Conservation (phyloP, 176 grass and related monocot genomes). For the Otatea glauca region DNA sequence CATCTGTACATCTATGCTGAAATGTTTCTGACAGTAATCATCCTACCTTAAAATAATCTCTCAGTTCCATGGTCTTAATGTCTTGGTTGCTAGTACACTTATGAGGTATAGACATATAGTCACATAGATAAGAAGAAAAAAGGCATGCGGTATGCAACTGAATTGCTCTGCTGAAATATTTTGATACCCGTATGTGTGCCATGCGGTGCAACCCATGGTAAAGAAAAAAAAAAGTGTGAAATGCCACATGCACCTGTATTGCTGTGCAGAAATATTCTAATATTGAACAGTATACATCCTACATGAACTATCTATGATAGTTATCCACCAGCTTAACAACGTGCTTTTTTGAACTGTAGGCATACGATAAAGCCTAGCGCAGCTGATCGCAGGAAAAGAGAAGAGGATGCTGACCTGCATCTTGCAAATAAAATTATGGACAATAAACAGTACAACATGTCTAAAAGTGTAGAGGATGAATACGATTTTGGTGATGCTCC, state of each 20-base stretch:
- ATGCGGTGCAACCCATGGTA: background rate
- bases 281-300: background rate
- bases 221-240: slow-evolving; percentile 9
- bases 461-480: slow-evolving; percentile 86
- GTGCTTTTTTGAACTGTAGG: slow-evolving; percentile 47
- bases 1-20: slow-evolving; percentile 1
- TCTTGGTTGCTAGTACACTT: background rate
- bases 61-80: background rate
- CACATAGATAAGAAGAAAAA: background rate
- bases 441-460: slow-evolving; percentile 73
- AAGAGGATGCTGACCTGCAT: slow-evolving; percentile 84
- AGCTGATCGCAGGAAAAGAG: slow-evolving; percentile 67
- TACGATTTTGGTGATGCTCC: slow-evolving; percentile 90
- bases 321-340: slow-evolving; percentile 13
- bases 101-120: slow-evolving; percentile 3
- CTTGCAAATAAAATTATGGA: slow-evolving; percentile 86
- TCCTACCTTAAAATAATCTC: background rate
- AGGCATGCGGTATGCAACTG: background rate
- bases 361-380: slow-evolving; percentile 49
- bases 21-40: slow-evolving; percentile 1
- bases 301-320: background rate
- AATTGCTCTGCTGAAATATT: slow-evolving; percentile 16
- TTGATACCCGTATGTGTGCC: background rate
- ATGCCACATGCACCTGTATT: background rate
- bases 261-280: background rate